phyloP scores from a whole-genome alignment of 345 rosid genomes.

The Linum lewisii region DNA sequence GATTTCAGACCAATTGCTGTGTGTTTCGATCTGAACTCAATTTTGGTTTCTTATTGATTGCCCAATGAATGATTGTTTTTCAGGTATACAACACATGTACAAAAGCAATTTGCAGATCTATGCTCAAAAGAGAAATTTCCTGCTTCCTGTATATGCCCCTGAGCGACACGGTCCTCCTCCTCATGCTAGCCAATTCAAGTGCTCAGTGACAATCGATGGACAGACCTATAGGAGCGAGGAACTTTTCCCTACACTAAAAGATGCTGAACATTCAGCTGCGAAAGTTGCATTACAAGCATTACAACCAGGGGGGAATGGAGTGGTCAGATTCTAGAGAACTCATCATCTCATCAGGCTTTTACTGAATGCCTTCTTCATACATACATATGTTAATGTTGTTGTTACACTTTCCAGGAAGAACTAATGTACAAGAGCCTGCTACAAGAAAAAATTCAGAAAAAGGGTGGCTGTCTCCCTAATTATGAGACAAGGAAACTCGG shows the following conservation, averaged over 20 bases:
- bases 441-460: constrained; percentile 49
- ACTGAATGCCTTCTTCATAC: not conserved
- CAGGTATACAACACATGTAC: constrained; percentile 25
- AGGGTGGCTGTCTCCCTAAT: constrained; percentile 30
- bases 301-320: constrained; percentile 21
- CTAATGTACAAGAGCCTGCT: constrained; percentile 45
- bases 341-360: constrained; percentile 1
- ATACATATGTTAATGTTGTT: not conserved
- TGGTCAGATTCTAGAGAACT: constrained; percentile 20
- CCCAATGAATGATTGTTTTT: constrained; percentile 1
- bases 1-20: not conserved
- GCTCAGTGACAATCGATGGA: constrained; percentile 38
- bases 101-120: constrained; percentile 43
- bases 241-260: constrained; percentile 37
- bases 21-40: not conserved
- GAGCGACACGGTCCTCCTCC: constrained; percentile 48
- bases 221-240: constrained; percentile 29
- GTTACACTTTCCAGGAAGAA: constrained; percentile 26
- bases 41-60: not conserved
- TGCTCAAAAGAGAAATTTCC: constrained; percentile 35
- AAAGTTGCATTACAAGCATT: constrained; percentile 41
- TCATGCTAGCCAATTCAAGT: constrained; percentile 46
- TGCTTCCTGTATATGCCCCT: constrained; percentile 34
- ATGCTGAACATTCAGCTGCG: constrained; percentile 64
- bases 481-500: constrained; percentile 37